Evolutionary conservation across 257 asterid species (phyloP), one percentile per base, ranked within the genome.

Genomic region (Perilla frutescens): DNA sequence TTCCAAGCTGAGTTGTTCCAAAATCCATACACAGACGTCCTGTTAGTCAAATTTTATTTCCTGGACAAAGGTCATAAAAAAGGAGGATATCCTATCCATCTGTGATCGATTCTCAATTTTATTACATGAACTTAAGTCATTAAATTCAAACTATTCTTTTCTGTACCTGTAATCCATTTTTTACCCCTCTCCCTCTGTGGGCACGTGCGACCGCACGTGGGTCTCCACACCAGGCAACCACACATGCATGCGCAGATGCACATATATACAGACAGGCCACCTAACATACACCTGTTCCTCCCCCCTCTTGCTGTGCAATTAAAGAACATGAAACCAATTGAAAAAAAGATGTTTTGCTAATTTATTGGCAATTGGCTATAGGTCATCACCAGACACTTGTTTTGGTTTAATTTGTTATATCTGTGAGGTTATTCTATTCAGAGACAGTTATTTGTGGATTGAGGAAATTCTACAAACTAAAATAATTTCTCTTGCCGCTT

Each of bases 401-500:
- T 8, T 8, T 34, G 31, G 26, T 49, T 49, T 49, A 49, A n/a
- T 49, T 49, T 49, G 7, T 49, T 49, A 47, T 10, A 0, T 50
- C n/a, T 13, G 56, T n/a, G 26, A 50, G 26, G 29, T n/a, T 13
- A 50, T 48, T 48, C 15, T 48, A 13, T 44, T 44, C 49, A 44
- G 49, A 12, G 1, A 7, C 20, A 48, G 54, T 11, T 11, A 48
- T 48, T 13, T 48, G 54, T 48, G 66, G 34, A 32, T 72, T 41
- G 39, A 57, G 8, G 59, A n/a, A 29, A 13, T 62, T 58, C 36
- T 51, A 68, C 12, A 54, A 45, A 62, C 60, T 60, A 45, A 71
- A 13, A 13, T 34, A 34, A 34, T 44, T 37, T 36, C 54, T 66
- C 41, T 79, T 62, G 65, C 59, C 13, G 10, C 70, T 26, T 79